These are phyloP conservation scores for Alternaria ventricosa DNA, from an alignment of 2,329 filamentous ascomycete genomes.

Conservation along the genomic window DNA sequence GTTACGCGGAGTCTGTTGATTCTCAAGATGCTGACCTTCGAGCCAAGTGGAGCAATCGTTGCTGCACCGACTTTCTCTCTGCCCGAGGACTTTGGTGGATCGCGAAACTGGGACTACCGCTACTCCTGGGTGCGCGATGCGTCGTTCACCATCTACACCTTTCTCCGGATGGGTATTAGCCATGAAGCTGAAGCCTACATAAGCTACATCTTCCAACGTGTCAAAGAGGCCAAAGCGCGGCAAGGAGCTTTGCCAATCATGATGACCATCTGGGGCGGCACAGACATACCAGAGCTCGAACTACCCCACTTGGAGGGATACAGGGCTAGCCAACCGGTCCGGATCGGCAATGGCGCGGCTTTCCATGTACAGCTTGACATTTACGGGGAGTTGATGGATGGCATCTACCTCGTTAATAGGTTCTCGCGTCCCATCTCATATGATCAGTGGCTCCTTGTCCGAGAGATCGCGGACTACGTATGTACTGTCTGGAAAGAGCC, in stretches of 20 bases:
- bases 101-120: constrained; percentile 70
- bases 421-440: constrained; percentile 76
- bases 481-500: constrained; percentile 68
- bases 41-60: constrained; percentile 79
- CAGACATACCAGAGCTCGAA: constrained; percentile 74
- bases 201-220: constrained; percentile 75
- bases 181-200: constrained; percentile 81
- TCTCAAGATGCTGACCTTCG: constrained; percentile 77
- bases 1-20: constrained; percentile 75
- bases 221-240: constrained; percentile 65
- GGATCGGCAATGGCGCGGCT: constrained; percentile 78
- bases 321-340: constrained; percentile 71
- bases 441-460: constrained; percentile 76
- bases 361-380: constrained; percentile 81
- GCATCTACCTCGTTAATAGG: constrained; percentile 79
- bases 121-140: constrained; percentile 80
- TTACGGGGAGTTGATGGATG: constrained; percentile 79
- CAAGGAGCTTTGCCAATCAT: constrained; percentile 76
- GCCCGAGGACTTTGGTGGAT: constrained; percentile 64
- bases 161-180: constrained; percentile 76
- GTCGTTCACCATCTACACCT: constrained; percentile 77
- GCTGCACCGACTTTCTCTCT: constrained; percentile 79
- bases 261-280: constrained; percentile 75
- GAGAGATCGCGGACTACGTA: constrained; percentile 73
- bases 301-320: constrained; percentile 76